Base-by-base conservation (phyloP, 2,329 filamentous ascomycete genomes). In the Moelleriella libera region DNA sequence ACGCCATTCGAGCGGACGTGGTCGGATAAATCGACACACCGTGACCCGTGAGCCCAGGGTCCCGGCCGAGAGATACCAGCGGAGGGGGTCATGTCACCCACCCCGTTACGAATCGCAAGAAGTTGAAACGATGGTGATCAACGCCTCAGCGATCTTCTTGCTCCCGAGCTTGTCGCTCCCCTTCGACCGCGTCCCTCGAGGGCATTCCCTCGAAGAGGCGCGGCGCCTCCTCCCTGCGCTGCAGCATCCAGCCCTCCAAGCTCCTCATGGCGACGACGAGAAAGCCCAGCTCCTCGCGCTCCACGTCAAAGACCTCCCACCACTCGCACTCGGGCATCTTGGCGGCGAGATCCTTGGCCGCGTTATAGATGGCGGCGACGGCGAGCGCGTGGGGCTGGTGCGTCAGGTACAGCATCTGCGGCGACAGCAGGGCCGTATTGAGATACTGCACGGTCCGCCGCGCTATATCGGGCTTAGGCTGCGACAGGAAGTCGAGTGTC, bases 271-370 rank as follows among this genome's bases (percentile, higher is more conserved):
- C 88, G 9, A 96, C 86, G 4, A 94, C 88, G 49, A 97, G 65
- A 56, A 97, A 97, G 0, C 92, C 92, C 37, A 98, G 71, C 61
- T 95, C 88, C 68, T 98, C 92, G 45, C 92, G 75, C 57, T 96
- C 89, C 6, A 92, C 86, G 63, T 98, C 92, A 62, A 97, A 97
- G 0, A 97, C 87, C 64, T 96, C 89, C 92, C 92, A 98, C 92
- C 92, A 98, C 52, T 87, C 82, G 44, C 77, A 78, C 52, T 85
- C 84, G 0, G 90, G 88, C 66, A 96, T 74, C 62, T 86, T 88
- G 10, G 85, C 78, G 0, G 76, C 81, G 1, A 78, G 63, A 54
- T 97, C 88, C 43, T 82, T 76, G 1, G 88, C 85, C 0, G 90
- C 86, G n/a, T 88, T 78, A 61, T 97, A 98, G 32, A 96, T 84